Conservation (phyloP, 2,329 filamentous ascomycete genomes). For the Microsporum audouinii region DNA sequence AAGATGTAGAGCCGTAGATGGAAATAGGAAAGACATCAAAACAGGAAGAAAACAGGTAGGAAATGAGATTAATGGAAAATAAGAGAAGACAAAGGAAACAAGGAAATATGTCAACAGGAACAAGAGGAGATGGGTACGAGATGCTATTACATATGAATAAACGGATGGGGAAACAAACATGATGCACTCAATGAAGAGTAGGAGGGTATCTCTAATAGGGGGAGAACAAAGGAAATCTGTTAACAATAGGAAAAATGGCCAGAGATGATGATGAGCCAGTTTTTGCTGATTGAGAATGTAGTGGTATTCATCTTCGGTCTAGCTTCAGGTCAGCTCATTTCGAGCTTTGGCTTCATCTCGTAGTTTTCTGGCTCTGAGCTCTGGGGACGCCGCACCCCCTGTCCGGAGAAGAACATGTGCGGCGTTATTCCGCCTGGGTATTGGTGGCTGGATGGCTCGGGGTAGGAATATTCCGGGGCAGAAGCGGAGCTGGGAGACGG, state of each 20-base stretch:
- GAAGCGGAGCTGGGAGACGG: slow-evolving; percentile 52
- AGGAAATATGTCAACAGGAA: neutral
- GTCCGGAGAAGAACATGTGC: slow-evolving; percentile 57
- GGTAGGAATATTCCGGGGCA: slow-evolving; percentile 59
- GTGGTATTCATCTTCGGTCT: neutral
- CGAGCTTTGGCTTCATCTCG: slow-evolving; percentile 44
- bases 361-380: slow-evolving; percentile 63
- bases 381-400: slow-evolving; percentile 58
- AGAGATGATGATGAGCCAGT: neutral
- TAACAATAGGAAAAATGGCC: neutral
- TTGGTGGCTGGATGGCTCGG: slow-evolving; percentile 53
- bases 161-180: neutral
- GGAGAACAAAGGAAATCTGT: neutral
- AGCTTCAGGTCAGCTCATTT: neutral
- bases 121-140: neutral
- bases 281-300: neutral
- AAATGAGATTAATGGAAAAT: neutral
- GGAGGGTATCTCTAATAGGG: slow-evolving; percentile 1
- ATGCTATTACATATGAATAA: neutral
- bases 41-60: neutral
- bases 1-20: neutral
- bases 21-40: neutral
- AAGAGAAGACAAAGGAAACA: neutral
- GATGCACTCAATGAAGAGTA: slow-evolving; percentile 2
- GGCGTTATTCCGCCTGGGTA: slow-evolving; percentile 36